Evolutionary conservation across 768 basidiomycete species (phyloP).

Genomic region (Tylopilus felleus): DNA sequence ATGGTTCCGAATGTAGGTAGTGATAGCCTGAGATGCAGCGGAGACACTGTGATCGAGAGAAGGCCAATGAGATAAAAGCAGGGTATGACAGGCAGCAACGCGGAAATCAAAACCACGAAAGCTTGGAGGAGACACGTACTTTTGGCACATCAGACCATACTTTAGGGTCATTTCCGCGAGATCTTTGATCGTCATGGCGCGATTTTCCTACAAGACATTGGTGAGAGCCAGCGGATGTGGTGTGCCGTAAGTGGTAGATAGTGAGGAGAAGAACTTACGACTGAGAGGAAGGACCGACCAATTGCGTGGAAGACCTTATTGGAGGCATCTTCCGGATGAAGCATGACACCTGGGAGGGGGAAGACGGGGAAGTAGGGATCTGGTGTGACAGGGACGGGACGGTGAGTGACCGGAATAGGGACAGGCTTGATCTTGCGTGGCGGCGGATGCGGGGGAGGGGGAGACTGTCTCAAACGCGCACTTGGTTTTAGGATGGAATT

Average conservation of each 20-base stretch:
- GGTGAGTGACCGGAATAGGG: constrained; percentile 23
- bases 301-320: constrained; percentile 74
- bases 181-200: constrained; percentile 85
- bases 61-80: constrained; percentile 10
- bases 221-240: constrained; percentile 16
- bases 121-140: constrained; percentile 43
- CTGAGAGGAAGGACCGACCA: constrained; percentile 67
- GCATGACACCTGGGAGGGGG: constrained; percentile 59
- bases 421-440: constrained; percentile 34
- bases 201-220: constrained; percentile 53
- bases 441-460: constrained; percentile 36
- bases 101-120: constrained; percentile 9
- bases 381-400: constrained; percentile 12
- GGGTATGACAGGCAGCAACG: constrained; percentile 2
- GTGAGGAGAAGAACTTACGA: constrained; percentile 45
- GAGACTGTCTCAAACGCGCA: constrained; percentile 45
- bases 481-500: constrained; percentile 52
- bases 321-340: constrained; percentile 71
- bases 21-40: constrained; percentile 78
- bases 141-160: constrained; percentile 70
- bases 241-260: constrained; percentile 16
- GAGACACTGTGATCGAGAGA: constrained; percentile 48
- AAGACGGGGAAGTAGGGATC: constrained; percentile 39
- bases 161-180: constrained; percentile 67
- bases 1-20: constrained; percentile 77